These are phyloP conservation scores for Aplosporella prunicola DNA, from an alignment of 2,329 filamentous ascomycete species.

Conservation along the genomic window DNA sequence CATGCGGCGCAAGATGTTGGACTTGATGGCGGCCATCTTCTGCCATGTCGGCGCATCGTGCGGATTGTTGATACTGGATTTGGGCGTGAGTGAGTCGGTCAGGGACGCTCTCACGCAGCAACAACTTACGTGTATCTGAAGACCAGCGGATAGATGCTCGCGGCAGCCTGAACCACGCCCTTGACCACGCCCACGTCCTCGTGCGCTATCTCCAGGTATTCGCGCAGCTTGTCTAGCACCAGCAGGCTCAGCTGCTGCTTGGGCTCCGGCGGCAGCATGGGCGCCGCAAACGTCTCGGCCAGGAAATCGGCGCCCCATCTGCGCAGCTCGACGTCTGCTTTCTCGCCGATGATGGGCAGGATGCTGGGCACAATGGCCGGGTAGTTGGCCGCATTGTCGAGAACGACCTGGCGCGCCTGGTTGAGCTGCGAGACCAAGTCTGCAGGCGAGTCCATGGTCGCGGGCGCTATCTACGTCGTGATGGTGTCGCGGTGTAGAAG, in stretches of 20 bases:
- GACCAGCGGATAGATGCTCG: slow-evolving; percentile 86
- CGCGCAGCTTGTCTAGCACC: slow-evolving; percentile 64
- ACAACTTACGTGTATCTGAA: slow-evolving; percentile 81
- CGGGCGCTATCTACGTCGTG: neutral
- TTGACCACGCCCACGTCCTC: slow-evolving; percentile 75
- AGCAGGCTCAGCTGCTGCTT: slow-evolving; percentile 72
- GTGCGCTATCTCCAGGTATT: slow-evolving; percentile 38
- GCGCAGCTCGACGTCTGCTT: slow-evolving; percentile 60
- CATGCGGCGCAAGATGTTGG: slow-evolving; percentile 80
- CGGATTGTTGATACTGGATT: slow-evolving; percentile 70
- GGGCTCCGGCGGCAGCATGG: slow-evolving; percentile 63
- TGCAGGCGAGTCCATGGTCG: slow-evolving; percentile 7
- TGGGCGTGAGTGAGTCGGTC: slow-evolving; percentile 18
- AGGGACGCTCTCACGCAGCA: neutral
- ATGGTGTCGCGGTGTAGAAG: neutral
- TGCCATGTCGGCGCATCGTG: slow-evolving; percentile 78
- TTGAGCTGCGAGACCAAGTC: slow-evolving; percentile 65
- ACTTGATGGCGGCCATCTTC: slow-evolving; percentile 79
- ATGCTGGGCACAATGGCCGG: slow-evolving; percentile 85
- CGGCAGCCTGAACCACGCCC: slow-evolving; percentile 76
- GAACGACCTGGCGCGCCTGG: slow-evolving; percentile 79
- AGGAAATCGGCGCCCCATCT: slow-evolving; percentile 96
- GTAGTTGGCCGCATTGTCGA: slow-evolving; percentile 81
- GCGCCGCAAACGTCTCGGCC: slow-evolving; percentile 89
- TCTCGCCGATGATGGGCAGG: slow-evolving; percentile 76